Base-by-base conservation (phyloP, 768 basidiomycete genomes). In the Lenzites betulinus region DNA sequence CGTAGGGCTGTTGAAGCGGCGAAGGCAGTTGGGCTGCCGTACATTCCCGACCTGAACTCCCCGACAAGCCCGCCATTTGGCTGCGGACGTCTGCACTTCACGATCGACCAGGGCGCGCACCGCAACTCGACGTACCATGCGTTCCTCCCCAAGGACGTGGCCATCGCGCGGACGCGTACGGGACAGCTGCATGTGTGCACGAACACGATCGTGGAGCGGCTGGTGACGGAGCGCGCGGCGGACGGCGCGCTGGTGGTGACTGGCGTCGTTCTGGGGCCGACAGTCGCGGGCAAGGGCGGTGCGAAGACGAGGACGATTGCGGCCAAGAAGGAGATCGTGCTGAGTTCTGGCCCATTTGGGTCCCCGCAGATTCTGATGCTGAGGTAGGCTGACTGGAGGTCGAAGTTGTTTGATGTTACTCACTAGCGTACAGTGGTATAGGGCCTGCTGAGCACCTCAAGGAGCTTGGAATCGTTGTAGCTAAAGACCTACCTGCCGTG, bases 331-430 rank as follows among this genome's bases (percentile, higher is more conserved):
- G 71, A 73, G 54, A 61, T 73, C 22, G 60, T 73, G 23, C 44
- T 71, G 18, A 56, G 54, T 16, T 62, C 63, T 38, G 71, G 71
- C 16, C 66, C 70, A 11, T 61, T 70, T 35, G 60, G 63, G 18
- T 69, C 77, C 1, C 74, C 80, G 15, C 77, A 79, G 51, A 63
- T 81, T 8, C 70, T 80, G 9, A 71, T 78, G 64, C 68, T 80
- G 23, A 69, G 68, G 68, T 64, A 23, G 25, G 65, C 11, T 33
- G n/a, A n/a, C n/a, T n/a, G n/a, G n/a, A n/a, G n/a, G n/a, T 33
- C 30, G 30, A 33, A 5, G 30, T 5, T 11, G 6, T 11, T 4
- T 33, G 30, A 43, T 16, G 11, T 22, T 51, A 3, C 35, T 55
- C 2, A 42, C n/a, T 1, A 38, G 22, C 7, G 18, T 28, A 4